Conservation (phyloP, 2,329 filamentous ascomycete species). For the Xylariaceae sp. region DNA sequence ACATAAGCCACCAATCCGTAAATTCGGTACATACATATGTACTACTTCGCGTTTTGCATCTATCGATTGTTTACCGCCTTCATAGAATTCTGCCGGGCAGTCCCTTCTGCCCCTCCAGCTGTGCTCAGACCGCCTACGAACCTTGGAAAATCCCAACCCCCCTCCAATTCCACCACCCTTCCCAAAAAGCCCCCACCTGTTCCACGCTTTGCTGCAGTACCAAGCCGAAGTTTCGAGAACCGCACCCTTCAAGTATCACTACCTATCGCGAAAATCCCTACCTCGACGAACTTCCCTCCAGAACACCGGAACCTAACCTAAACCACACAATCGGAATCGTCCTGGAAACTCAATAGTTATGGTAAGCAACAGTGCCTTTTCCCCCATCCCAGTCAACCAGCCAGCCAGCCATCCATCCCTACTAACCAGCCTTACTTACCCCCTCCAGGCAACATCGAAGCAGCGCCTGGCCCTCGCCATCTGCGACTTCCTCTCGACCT, state of each 20-base stretch:
- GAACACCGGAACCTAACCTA: not conserved
- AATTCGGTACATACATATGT: too few relatives aligned
- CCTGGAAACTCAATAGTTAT: not conserved
- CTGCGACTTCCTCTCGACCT: conserved; percentile 89
- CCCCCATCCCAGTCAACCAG: not conserved
- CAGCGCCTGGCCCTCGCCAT: conserved; percentile 96
- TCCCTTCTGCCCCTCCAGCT: not conserved
- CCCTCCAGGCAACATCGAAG: conserved; percentile 52
- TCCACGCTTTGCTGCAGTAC: conserved; percentile 10
- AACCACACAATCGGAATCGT: too few relatives aligned
- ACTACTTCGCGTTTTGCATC: too few relatives aligned
- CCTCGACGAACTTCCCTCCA: not conserved
- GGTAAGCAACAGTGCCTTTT: not conserved
- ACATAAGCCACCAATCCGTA: too few relatives aligned
- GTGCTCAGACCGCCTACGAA: not conserved
- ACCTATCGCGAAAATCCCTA: not conserved
- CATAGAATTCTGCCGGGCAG: not conserved
- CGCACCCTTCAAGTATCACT: not conserved
- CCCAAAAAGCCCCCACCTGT: conserved; percentile 3
- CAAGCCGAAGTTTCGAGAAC: conserved; percentile 31
- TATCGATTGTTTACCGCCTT: not conserved
- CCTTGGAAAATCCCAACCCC: not conserved
- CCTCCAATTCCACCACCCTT: too few relatives aligned
- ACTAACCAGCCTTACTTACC: not conserved
- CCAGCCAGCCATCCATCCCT: not conserved